Conservation (phyloP, 495 filamentous ascomycete genomes). For the Trichoderma asperelloides region DNA sequence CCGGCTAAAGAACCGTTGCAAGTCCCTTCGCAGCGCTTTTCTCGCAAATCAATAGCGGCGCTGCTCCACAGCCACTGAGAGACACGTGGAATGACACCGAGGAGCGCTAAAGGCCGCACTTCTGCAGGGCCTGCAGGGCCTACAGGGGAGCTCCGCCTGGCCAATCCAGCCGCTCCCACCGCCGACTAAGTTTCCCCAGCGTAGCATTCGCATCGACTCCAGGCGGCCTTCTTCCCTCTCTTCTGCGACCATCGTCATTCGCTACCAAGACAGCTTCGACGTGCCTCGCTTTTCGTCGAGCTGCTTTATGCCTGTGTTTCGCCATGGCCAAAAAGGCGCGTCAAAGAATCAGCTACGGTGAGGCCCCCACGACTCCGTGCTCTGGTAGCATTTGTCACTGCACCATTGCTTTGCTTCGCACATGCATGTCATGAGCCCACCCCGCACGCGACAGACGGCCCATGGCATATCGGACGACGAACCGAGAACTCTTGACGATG, state of each 20-base stretch:
- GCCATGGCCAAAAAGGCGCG: conserved; percentile 11
- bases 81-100: neutral
- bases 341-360: conserved; percentile 13
- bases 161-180: neutral
- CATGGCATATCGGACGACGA: neutral
- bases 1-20: neutral
- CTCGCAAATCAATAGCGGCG: neutral
- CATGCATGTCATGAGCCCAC: neutral
- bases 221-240: neutral
- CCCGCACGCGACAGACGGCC: conserved; percentile 5
- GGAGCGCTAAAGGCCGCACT: neutral
- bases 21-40: neutral
- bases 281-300: neutral
- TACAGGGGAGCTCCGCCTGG: conserved; percentile 8
- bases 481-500: neutral
- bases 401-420: neutral
- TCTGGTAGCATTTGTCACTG: neutral
- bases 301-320: neutral
- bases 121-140: conserved; percentile 5
- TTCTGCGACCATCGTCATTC: conserved; percentile 1
- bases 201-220: conserved; percentile 6
- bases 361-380: neutral
- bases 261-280: neutral
- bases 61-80: neutral
- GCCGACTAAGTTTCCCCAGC: neutral